Base-by-base conservation (phyloP, 2,329 filamentous ascomycete species). In the Fusarium austroafricanum region DNA sequence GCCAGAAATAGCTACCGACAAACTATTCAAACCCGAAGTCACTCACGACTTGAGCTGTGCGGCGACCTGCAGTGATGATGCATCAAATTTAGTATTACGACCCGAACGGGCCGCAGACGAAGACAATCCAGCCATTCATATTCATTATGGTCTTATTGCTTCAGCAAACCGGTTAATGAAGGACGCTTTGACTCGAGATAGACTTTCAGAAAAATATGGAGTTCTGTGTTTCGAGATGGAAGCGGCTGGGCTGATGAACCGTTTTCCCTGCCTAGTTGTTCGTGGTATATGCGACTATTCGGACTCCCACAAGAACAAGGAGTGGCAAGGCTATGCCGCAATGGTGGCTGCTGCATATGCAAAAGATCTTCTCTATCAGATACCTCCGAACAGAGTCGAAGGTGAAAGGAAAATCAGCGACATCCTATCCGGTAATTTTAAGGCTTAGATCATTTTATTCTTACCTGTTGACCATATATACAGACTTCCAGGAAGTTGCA, bases 291-390 rank as follows among this genome's bases (percentile, higher is more conserved):
- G 35, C 6, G 35, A 51, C 8, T 51, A 51, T 7, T 40, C 47
- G 0, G 35, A 51, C 10, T 51, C 47, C 0, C 26, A 51, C 2
- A 51, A 51, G 23, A 51, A 23, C 2, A 31, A 40, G 14, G 4
- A 28, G 6, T 81, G 78, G 79, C 76, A 80, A 21, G 20, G 29
- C 0, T 80, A 79, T 57, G 79, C 79, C 0, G 77, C 80, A 0
- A 70, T 68, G 1, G 69, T 67, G 0, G 78, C 79, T 0, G 77
- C 78, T 0, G 77, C 56, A 6, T 67, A 58, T 46, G 56, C 61
- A 0, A 76, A 69, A 49, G 70, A 75, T 20, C 57, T 76, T 6
- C 28, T 76, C 2, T 6, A 10, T 1, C 42, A 49, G 15, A 67
- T 75, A 20, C 4, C 8, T 10, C 33, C 21, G 2, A 28, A 49